Evolutionary conservation across 768 basidiomycete genomes (phyloP).

Genomic region (Leccinellum rugosiceps): DNA sequence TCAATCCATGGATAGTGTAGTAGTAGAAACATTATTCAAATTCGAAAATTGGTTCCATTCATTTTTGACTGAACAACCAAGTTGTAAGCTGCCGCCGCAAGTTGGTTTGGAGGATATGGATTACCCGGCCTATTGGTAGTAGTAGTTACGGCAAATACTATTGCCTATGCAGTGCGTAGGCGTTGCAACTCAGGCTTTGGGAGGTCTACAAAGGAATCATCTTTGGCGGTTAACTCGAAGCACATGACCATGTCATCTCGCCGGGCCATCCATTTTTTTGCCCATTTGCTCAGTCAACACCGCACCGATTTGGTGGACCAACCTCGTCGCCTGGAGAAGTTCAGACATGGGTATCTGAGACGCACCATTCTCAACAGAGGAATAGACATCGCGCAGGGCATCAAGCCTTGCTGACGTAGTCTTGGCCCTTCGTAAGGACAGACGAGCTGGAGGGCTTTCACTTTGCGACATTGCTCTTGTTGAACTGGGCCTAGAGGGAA

Average conservation of each 20-base stretch:
- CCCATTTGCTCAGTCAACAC: slow-evolving; percentile 45
- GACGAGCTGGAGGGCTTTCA: slow-evolving; percentile 5
- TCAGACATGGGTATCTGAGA: slow-evolving; percentile 51
- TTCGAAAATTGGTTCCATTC: neutral
- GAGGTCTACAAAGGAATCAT: neutral
- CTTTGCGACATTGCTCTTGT: slow-evolving; percentile 9
- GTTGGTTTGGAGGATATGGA: no score
- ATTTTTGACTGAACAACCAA: no score
- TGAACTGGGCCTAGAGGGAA: neutral
- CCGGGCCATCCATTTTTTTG: slow-evolving; percentile 28
- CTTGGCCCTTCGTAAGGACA: slow-evolving; percentile 35
- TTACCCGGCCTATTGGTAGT: no score
- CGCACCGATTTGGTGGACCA: slow-evolving; percentile 46
- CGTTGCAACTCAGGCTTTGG: neutral
- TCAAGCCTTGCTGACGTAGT: slow-evolving; percentile 43
- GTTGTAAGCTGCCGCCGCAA: no score
- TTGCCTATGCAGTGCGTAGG: neutral
- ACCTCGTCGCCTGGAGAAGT: slow-evolving; percentile 42
- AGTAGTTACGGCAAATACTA: no score
- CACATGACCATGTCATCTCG: neutral
- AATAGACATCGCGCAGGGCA: slow-evolving; percentile 42
- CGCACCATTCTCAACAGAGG: slow-evolving; percentile 38
- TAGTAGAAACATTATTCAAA: neutral
- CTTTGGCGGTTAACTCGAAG: neutral
- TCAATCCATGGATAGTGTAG: neutral